Evolutionary conservation across 345 rosid species (phyloP), one percentile per base, ranked within the genome.

Genomic region (Ceriops tagal): DNA sequence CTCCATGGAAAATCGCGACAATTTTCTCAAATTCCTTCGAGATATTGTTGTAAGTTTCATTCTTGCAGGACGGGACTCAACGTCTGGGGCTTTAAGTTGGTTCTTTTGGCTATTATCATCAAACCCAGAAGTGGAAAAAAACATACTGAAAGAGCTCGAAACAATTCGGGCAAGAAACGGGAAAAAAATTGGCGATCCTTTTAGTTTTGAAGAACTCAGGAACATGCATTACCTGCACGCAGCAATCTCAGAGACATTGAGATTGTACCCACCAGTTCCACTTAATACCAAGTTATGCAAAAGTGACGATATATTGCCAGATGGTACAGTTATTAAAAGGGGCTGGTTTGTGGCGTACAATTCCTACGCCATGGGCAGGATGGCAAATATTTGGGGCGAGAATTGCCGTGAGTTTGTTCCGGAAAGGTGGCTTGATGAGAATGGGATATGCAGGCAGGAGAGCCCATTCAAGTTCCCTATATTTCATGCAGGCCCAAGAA

Each of bases 401-500:
- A 52, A 63, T 68, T 71, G 76, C 49, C 1, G 7, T 0, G 73
- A 77, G 4, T 77, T 62, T 55, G 8, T 31, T 27, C 73, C 76
- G 2, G 76, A 77, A 32, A 71, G 80, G 22, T 77, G 73, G 76
- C 66, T 72, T 0, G 35, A 61, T 6, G 75, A 71, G 8, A 65
- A 68, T 28, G 76, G 72, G 24, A 6, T 35, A 18, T 70, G 37
- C 18, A 53, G 24, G 32, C 70, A 39, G 24, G 67, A 64, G 35
- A 61, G 27, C 26, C 58, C 79, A 10, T 73, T 70, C 37, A 62
- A 24, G 65, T 78, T 61, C 37, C 75, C 72, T 0, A 73, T 51
- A 13, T 72, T 63, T 30, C 66, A 77, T 18, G 76, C 70, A 0
- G 76, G 76, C 22, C 80, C 80, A 3, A 67, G 80, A 53, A 63